phyloP scores from a whole-genome alignment of 2,329 filamentous ascomycete species.

The Camillea tinctor region DNA sequence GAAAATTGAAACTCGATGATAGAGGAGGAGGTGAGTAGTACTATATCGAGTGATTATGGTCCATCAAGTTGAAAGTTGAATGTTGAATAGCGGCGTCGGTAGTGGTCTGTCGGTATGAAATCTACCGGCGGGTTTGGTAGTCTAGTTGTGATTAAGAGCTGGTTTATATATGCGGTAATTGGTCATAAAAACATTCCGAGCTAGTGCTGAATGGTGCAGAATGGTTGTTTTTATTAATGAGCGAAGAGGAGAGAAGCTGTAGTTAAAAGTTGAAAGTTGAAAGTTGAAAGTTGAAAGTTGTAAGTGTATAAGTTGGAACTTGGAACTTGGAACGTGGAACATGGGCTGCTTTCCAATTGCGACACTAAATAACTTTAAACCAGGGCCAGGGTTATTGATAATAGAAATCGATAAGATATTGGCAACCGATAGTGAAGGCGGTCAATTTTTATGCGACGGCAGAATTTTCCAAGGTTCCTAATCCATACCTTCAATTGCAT shows the following conservation, averaged over 20 bases:
- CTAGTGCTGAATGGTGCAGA: background rate
- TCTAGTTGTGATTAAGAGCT: no score
- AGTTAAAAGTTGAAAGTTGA: no score
- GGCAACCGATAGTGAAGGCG: slow-evolving; percentile 24
- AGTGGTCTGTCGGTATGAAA: no score
- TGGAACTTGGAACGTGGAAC: background rate
- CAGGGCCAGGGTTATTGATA: background rate
- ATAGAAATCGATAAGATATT: slow-evolving; percentile 10
- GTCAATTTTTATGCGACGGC: slow-evolving; percentile 28
- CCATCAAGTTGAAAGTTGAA: background rate
- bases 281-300: no score
- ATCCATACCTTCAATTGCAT: background rate
- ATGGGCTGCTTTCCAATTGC: no score
- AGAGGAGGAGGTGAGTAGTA: background rate
- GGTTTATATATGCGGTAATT: no score
- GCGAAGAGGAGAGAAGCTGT: background rate
- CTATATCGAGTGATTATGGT: background rate
- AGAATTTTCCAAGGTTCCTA: slow-evolving; percentile 22
- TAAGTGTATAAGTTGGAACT: no score
- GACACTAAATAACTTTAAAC: no score
- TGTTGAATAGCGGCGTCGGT: no score
- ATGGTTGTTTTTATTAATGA: slow-evolving; percentile 7
- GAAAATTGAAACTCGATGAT: background rate
- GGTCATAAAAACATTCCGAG: no score
- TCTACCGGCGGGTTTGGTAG: no score